phyloP scores from a whole-genome alignment of 352 stramenopile species.

The Phytophthora palmivora region DNA sequence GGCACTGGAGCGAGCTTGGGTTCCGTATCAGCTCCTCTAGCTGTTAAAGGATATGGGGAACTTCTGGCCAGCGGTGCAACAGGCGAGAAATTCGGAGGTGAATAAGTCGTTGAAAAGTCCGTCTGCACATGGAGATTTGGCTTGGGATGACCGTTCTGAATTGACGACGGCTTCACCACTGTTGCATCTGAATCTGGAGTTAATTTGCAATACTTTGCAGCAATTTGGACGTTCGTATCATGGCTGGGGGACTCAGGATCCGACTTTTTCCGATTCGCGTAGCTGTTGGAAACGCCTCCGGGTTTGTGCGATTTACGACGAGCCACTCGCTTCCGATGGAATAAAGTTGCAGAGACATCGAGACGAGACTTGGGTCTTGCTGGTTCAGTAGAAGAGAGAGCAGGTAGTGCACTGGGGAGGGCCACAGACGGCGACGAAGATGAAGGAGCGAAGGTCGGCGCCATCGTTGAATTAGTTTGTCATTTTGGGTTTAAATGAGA shows the following conservation, averaged over 20 bases:
- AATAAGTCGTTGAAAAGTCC: constrained; percentile 33
- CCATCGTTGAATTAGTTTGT: constrained; percentile 3
- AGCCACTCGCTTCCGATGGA: constrained; percentile 32
- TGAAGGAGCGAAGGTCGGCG: constrained; percentile 8
- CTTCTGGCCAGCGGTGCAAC: constrained; percentile 33
- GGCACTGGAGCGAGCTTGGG: constrained; percentile 1
- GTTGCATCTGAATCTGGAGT: not conserved
- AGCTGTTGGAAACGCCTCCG: constrained; percentile 21
- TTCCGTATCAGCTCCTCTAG: constrained; percentile 19
- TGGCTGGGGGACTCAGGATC: constrained; percentile 4
- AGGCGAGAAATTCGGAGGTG: constrained; percentile 30
- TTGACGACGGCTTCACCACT: not conserved
- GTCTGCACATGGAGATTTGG: constrained; percentile 45
- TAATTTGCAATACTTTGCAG: not conserved
- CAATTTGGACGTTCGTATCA: not conserved
- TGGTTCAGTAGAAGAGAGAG: not conserved
- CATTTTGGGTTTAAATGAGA: too few relatives aligned
- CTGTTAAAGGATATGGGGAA: constrained; percentile 29
- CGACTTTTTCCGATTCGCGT: constrained; percentile 25
- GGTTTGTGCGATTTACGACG: constrained; percentile 28
- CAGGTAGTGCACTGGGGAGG: not conserved
- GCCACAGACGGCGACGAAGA: constrained; percentile 15
- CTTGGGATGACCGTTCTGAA: constrained; percentile 20
- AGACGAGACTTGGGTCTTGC: constrained; percentile 17
- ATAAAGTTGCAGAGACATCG: constrained; percentile 28